A percentile compares a stretch with the other conserved stretches of the same genome.
phyloP scores from a whole-genome alignment of 768 basidiomycete species.

The Hortiboletus flavorubellus region DNA sequence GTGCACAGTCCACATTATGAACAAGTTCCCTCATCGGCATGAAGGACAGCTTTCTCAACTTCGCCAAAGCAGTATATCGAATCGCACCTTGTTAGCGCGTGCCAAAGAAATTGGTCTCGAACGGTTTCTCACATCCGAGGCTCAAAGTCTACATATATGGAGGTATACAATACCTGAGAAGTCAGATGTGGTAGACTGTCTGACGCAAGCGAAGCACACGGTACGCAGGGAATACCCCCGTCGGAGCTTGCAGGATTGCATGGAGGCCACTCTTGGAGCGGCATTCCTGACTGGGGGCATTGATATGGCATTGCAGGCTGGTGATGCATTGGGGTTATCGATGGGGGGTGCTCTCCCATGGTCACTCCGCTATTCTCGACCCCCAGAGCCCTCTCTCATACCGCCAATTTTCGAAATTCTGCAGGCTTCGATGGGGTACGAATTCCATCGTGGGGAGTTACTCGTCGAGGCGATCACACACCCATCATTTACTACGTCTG shows the following conservation, averaged over 20 bases:
- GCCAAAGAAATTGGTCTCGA: conserved; percentile 65
- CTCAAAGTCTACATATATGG: conserved; percentile 54
- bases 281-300: conserved; percentile 73
- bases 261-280: conserved; percentile 83
- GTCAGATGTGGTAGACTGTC: conserved; percentile 34
- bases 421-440: conserved; percentile 66
- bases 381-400: conserved; percentile 31
- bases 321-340: conserved; percentile 61
- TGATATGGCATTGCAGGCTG: conserved; percentile 59
- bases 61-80: conserved; percentile 64
- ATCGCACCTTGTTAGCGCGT: conserved; percentile 63
- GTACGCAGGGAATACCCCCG: conserved; percentile 55
- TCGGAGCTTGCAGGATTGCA: conserved; percentile 79
- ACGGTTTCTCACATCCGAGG: conserved; percentile 60
- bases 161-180: conserved; percentile 43
- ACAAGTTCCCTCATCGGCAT: conserved; percentile 70
- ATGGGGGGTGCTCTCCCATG: conserved; percentile 74
- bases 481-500: conserved; percentile 60
- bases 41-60: conserved; percentile 78
- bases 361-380: conserved; percentile 51
- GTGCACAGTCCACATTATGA: conserved; percentile 73
- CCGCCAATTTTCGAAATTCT: conserved; percentile 51
- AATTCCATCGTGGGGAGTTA: conserved; percentile 58
- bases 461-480: conserved; percentile 83
- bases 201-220: conserved; percentile 25